A percentile compares a stretch with the other conserved stretches of the same genome.
These are phyloP conservation scores for Catharanthus roseus DNA, from an alignment of 257 asterid genomes.

Conservation along the genomic window DNA sequence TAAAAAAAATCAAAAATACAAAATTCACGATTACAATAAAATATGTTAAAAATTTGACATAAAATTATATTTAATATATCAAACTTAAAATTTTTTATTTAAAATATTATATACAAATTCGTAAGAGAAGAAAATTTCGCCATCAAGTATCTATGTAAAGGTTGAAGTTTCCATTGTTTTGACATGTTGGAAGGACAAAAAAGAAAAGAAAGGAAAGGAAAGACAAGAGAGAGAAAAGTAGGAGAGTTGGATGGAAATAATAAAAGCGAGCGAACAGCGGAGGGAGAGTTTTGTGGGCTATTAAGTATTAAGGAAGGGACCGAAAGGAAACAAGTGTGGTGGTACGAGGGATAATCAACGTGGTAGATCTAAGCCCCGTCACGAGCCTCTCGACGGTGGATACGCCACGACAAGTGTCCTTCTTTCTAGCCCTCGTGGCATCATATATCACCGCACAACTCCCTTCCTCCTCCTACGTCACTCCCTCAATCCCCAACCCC, in stretches of 20 bases:
- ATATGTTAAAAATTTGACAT: too few relatives aligned
- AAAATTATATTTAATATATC: too few relatives aligned
- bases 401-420: constrained; percentile 56
- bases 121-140: too few relatives aligned
- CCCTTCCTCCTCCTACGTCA: constrained; percentile 13
- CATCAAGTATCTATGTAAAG: too few relatives aligned
- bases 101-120: too few relatives aligned
- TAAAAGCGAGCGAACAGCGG: constrained; percentile 9
- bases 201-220: neutral
- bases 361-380: constrained; percentile 31
- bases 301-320: too few relatives aligned
- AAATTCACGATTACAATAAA: too few relatives aligned
- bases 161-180: too few relatives aligned
- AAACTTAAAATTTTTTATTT: too few relatives aligned
- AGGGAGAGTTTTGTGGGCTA: too few relatives aligned
- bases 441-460: constrained; percentile 29
- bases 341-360: constrained; percentile 29
- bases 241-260: constrained; percentile 17
- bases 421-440: constrained; percentile 43
- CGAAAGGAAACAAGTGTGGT: constrained; percentile 1
- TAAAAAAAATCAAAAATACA: too few relatives aligned
- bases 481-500: neutral
- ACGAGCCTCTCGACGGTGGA: constrained; percentile 24
- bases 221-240: neutral
- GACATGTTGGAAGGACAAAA: neutral